A percentile compares a stretch with the other conserved stretches of the same genome.
These are phyloP conservation scores for Sporothrix schenckii DNA, from an alignment of 2,329 filamentous ascomycete species.

Conservation along the genomic window DNA sequence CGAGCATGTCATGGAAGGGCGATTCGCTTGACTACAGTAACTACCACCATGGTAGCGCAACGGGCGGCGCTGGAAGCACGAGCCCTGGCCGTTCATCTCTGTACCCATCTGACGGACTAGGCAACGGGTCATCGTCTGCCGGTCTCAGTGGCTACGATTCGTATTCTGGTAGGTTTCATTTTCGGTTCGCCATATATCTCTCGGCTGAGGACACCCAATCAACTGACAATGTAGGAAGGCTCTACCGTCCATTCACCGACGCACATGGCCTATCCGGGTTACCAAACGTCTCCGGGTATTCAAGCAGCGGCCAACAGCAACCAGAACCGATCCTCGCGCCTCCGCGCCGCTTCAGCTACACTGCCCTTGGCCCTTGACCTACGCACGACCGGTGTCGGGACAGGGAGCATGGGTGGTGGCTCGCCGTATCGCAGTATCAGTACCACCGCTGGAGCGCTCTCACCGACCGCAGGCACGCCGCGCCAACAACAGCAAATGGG, in stretches of 20 bases:
- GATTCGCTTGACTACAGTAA: slow-evolving; percentile 58
- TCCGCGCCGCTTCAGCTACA: slow-evolving; percentile 54
- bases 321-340: slow-evolving; percentile 50
- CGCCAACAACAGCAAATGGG: slow-evolving; percentile 27
- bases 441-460: not conserved
- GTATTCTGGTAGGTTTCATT: slow-evolving; percentile 54
- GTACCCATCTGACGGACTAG: slow-evolving; percentile 56
- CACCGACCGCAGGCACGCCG: slow-evolving; percentile 3
- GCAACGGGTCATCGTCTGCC: slow-evolving; percentile 45
- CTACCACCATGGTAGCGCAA: slow-evolving; percentile 45
- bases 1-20: slow-evolving; percentile 66
- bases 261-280: slow-evolving; percentile 54
- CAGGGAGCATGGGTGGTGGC: not conserved
- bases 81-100: slow-evolving; percentile 46
- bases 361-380: slow-evolving; percentile 50
- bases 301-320: slow-evolving; percentile 45
- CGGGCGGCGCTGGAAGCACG: slow-evolving; percentile 35
- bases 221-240: slow-evolving; percentile 43
- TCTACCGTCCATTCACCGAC: slow-evolving; percentile 54
- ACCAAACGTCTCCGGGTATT: slow-evolving; percentile 45
- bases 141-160: slow-evolving; percentile 54
- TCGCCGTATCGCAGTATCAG: slow-evolving; percentile 46
- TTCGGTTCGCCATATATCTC: not conserved
- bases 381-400: slow-evolving; percentile 37
- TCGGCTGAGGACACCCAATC: slow-evolving; percentile 16